Base-by-base conservation (phyloP, 2,329 filamentous ascomycete species). In the Simplicillium sp. region DNA sequence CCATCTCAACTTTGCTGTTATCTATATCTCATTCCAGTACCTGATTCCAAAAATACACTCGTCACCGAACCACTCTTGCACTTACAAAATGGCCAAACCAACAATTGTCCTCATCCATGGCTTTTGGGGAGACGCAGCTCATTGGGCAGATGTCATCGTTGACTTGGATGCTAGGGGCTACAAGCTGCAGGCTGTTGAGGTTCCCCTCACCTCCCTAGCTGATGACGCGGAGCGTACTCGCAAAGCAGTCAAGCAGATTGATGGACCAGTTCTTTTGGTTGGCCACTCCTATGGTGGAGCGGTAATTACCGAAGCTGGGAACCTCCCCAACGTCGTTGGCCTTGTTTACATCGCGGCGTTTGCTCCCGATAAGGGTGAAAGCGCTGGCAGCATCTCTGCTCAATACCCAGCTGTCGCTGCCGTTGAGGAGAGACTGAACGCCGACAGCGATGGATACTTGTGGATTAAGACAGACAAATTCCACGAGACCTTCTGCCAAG, bases 61-160 rank as follows among this genome's bases (percentile, higher is more conserved):
- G 20, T 13, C 31, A 13, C 15, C 6, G 13, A 5, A 33, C 15
- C 31, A 7, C 31, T 7, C 15, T 33, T 33, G 7, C 15, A 13
- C 15, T 33, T 33, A 33, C 9, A 11, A 13, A 13, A 41, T 41
- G 39, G 12, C 17, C 25, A 33, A 29, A 16, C 39, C 39, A 13
- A 41, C 39, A 9, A 41, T 41, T 15, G 15, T 41, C 35, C 35
- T 37, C 29, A 34, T 41, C 34, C 39, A 41, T 16, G 39, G 39
- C 39, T 41, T 41, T 34, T 41, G 39, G 39, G 39, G 39, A 7
- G 39, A 34, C 29, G 39, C 39, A n/a, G 39, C 39, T 15, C 39
- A 41, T 35, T 41, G 39, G 39, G 34, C 39, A 11, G 39, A 34
- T 18, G 39, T 41, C 25, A 41, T 41, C 16, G 13, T 34, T 18